Conservation (phyloP, 1,139 yeast species). For the Blastobotrys capitulatus region DNA sequence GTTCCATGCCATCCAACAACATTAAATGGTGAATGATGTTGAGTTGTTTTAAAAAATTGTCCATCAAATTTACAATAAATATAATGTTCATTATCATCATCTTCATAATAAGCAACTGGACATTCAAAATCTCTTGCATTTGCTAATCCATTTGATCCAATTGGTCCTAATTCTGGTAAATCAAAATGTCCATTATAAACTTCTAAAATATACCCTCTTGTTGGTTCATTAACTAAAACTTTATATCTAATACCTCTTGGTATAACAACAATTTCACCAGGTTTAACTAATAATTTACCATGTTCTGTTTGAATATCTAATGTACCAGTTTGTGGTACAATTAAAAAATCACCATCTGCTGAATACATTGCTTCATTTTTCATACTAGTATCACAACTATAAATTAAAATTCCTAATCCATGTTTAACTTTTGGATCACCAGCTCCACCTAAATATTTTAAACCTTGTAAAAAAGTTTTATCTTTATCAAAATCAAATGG, state of each 20-base stretch:
- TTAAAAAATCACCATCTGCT: slow-evolving; percentile 27
- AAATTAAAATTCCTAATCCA: slow-evolving; percentile 28
- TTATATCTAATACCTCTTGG: slow-evolving; percentile 29
- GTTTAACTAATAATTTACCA: slow-evolving; percentile 27
- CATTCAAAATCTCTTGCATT: slow-evolving; percentile 30
- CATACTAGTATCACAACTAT: slow-evolving; percentile 26
- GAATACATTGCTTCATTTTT: slow-evolving; percentile 25
- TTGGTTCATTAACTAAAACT: slow-evolving; percentile 17
- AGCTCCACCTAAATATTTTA: slow-evolving; percentile 28
- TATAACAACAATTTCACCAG: slow-evolving; percentile 29
- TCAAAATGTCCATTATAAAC: slow-evolving; percentile 27
- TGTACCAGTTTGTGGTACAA: slow-evolving; percentile 29
- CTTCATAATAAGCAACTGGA: slow-evolving; percentile 22
- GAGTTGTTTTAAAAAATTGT: slow-evolving; percentile 21
- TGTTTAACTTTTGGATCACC: slow-evolving; percentile 28
- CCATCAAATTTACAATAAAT: slow-evolving; percentile 26
- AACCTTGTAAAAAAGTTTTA: slow-evolving; percentile 25
- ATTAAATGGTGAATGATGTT: slow-evolving; percentile 29
- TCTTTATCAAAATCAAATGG: slow-evolving; percentile 25
- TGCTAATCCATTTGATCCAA: slow-evolving; percentile 31
- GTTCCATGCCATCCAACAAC: slow-evolving; percentile 32
- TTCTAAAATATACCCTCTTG: slow-evolving; percentile 28
- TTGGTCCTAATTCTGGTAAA: slow-evolving; percentile 31
- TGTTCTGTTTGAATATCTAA: slow-evolving; percentile 30
- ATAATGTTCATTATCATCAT: slow-evolving; percentile 18